Evolutionary conservation across 169 alveolate genomes (phyloP), one percentile per base, ranked within the genome.

Genomic region (Plasmodium malariae): DNA sequence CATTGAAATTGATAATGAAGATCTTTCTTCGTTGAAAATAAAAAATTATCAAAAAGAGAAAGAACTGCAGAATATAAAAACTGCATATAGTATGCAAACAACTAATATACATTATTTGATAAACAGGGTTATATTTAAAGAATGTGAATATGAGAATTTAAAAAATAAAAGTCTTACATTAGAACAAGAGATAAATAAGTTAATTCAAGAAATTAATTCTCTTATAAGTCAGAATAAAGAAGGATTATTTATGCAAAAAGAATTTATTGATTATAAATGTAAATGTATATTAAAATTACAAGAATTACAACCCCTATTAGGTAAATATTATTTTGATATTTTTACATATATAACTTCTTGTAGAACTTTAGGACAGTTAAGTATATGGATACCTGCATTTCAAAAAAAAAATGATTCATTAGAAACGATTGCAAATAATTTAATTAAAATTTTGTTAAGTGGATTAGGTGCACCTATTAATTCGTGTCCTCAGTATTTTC

Each of bases 31-130:
- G 9, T 70, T 80, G 24, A 67, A 54, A 57, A 80, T 80, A 48
- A 54, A 55, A 67, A 80, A 60, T 67, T 68, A 80, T 67, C 90
- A 80, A 55, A 80, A 80, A 59, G 90, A 80, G 67, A 80, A 80
- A 43, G 90, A 80, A 57, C 30, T 80, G 36, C 90, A 80, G 51
- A 80, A 80, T 65, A 65, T 80, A 17, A 80, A 80, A 80, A 83
- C 69, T 32, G 90, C 90, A 28, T 80, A 80, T 59, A 65, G 90
- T 67, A 80, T 80, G 90, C 90, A 80, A 57, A 80, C 90, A 49
- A 80, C 90, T 12, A 80, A 80, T 45, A 80, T 80, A 65, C 90
- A 80, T 54, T 80, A 80, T 71, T 59, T 80, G 12, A 80, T 80
- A 40, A 80, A 80, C 45, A 48, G 90, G 30, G 90, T 80, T 19